These are phyloP conservation scores for Microdochium nivale DNA, from an alignment of 2,329 filamentous ascomycete genomes.

Conservation along the genomic window DNA sequence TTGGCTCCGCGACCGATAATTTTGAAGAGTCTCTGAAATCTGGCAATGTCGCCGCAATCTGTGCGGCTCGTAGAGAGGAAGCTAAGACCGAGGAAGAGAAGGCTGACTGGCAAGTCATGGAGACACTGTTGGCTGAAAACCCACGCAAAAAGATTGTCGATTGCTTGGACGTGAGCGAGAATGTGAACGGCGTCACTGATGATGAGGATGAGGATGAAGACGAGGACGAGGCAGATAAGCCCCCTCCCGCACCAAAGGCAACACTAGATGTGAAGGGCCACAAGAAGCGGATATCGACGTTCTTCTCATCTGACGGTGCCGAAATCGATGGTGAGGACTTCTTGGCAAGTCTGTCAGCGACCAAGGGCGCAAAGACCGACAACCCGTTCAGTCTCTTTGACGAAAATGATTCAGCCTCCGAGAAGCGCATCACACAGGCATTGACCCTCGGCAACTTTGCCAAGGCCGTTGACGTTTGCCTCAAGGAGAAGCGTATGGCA, in stretches of 20 bases:
- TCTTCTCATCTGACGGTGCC: slow-evolving; percentile 62
- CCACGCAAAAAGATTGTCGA: slow-evolving; percentile 80
- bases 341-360: slow-evolving; percentile 73
- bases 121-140: slow-evolving; percentile 76
- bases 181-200: slow-evolving; percentile 37
- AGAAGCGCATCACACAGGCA: slow-evolving; percentile 79
- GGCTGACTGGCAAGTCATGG: slow-evolving; percentile 91
- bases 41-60: slow-evolving; percentile 71
- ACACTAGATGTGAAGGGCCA: slow-evolving; percentile 24
- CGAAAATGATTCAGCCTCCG: slow-evolving; percentile 73
- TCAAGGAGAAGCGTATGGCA: slow-evolving; percentile 82
- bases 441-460: slow-evolving; percentile 87
- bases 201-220: slow-evolving; percentile 22
- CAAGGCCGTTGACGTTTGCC: slow-evolving; percentile 78
- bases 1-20: slow-evolving; percentile 74
- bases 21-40: slow-evolving; percentile 77
- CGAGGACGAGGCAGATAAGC: slow-evolving; percentile 30
- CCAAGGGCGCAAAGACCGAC: slow-evolving; percentile 86
- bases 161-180: slow-evolving; percentile 75
- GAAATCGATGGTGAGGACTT: slow-evolving; percentile 74
- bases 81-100: slow-evolving; percentile 85
- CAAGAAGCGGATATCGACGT: slow-evolving; percentile 61
- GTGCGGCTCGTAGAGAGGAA: slow-evolving; percentile 65
- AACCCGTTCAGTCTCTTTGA: slow-evolving; percentile 88
- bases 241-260: slow-evolving; percentile 34